phyloP scores from a whole-genome alignment of 371 early-diverging fungal species.

The Amoeboaphelidium protococcarum region DNA sequence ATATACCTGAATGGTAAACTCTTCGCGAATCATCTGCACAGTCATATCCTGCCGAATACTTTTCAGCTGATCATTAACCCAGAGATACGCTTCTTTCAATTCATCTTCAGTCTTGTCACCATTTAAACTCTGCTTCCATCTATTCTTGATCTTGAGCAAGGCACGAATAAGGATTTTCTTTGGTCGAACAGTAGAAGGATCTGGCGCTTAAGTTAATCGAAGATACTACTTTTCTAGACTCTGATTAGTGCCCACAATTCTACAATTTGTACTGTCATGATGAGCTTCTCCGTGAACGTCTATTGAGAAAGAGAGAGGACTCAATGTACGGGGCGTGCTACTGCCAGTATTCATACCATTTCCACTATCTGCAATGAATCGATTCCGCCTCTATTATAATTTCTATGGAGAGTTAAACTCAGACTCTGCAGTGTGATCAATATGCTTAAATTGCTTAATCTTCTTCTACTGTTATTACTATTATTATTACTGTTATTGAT shows the following conservation, averaged over 20 bases:
- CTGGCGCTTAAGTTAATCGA: conserved; percentile 67
- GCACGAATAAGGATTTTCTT: conserved; percentile 38
- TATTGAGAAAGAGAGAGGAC: too few relatives aligned
- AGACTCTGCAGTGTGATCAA: too few relatives aligned
- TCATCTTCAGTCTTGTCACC: conserved; percentile 7
- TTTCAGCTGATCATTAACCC: conserved; percentile 84
- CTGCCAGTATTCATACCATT: too few relatives aligned
- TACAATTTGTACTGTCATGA: too few relatives aligned
- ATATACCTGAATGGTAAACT: conserved; percentile 75
- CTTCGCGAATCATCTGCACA: conserved; percentile 70
- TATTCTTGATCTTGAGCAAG: conserved; percentile 7
- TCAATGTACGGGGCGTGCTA: too few relatives aligned
- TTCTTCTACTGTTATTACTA: too few relatives aligned
- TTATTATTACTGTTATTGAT: too few relatives aligned
- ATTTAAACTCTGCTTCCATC: not conserved
- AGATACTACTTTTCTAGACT: conserved; percentile 64
- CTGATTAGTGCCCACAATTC: conserved; percentile 58
- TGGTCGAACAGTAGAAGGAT: conserved; percentile 69
- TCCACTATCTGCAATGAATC: too few relatives aligned
- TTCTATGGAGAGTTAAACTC: too few relatives aligned
- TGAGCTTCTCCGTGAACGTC: too few relatives aligned
- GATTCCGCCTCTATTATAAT: too few relatives aligned
- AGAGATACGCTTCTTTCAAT: conserved; percentile 44
- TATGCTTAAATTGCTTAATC: too few relatives aligned
- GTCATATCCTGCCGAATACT: conserved; percentile 81